Percentiles rank a stretch among this genome's conserved stretches.
phyloP scores from a whole-genome alignment of 257 asterid genomes.

The Solanum dulcamara region DNA sequence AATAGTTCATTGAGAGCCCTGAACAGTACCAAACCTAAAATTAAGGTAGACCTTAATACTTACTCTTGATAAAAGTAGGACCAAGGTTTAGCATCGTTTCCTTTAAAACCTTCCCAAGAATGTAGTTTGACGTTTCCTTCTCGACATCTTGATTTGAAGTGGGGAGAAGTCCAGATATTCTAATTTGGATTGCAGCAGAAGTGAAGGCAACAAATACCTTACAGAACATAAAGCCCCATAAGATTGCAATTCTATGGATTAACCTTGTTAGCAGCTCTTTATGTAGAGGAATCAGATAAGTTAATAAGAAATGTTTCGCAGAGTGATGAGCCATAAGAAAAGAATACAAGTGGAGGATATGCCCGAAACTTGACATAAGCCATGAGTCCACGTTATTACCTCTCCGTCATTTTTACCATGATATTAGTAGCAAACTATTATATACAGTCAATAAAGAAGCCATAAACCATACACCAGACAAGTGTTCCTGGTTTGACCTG shows the following conservation, averaged over 20 bases:
- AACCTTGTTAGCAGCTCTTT: slow-evolving; percentile 1
- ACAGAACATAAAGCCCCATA: slow-evolving; percentile 24
- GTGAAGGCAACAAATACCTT: slow-evolving; percentile 80
- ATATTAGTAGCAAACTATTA: background rate
- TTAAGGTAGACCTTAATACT: background rate
- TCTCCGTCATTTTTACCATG: background rate
- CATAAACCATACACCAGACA: background rate
- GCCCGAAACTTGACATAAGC: background rate
- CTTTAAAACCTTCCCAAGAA: slow-evolving; percentile 65
- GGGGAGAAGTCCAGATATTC: slow-evolving; percentile 44
- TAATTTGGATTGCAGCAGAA: slow-evolving; percentile 64
- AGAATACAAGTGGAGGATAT: background rate
- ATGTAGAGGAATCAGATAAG: background rate
- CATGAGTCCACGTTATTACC: background rate
- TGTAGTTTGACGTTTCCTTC: slow-evolving; percentile 35
- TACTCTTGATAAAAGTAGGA: slow-evolving; percentile 94
- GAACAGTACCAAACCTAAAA: background rate
- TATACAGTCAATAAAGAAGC: background rate
- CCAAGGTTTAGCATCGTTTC: slow-evolving; percentile 88
- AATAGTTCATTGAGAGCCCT: background rate
- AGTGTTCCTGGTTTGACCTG: background rate
- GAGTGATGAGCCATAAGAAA: background rate
- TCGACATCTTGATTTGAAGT: slow-evolving; percentile 28
- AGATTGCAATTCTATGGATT: slow-evolving; percentile 13
- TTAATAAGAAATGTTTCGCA: background rate